Conservation (phyloP, 208 protist genomes). For the Angomonas ambiguus region DNA sequence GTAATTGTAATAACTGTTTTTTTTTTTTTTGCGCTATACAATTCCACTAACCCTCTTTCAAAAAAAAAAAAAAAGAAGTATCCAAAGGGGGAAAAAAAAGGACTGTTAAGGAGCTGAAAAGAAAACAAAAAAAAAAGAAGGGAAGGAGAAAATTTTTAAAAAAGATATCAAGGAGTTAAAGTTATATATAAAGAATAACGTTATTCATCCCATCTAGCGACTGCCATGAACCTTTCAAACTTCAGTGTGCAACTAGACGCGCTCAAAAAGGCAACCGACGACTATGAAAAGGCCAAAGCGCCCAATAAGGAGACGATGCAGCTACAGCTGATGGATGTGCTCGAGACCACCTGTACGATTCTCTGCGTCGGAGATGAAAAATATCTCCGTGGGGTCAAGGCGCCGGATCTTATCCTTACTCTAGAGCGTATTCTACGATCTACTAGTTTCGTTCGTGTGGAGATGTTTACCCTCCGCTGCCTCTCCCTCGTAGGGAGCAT, state of each 20-base stretch:
- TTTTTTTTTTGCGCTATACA: too few relatives aligned
- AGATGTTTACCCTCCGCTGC: conserved; percentile 31
- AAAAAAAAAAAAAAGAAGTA: conserved; percentile 8
- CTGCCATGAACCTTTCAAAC: not conserved
- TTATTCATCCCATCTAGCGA: conserved; percentile 5
- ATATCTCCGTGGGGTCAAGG: conserved; percentile 29
- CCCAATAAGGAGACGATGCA: not conserved
- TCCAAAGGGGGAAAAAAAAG: too few relatives aligned
- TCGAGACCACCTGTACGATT: conserved; percentile 30
- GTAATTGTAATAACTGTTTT: too few relatives aligned
- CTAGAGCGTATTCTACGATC: conserved; percentile 23
- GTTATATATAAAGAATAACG: not conserved
- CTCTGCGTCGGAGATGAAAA: conserved; percentile 41
- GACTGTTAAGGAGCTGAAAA: too few relatives aligned
- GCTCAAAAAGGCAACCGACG: not conserved
- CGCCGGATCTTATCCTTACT: conserved; percentile 18
- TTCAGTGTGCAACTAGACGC: not conserved
- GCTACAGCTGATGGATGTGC: conserved; percentile 11
- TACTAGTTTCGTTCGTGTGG: not conserved
- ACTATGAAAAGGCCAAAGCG: not conserved
- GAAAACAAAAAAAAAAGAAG: not conserved
- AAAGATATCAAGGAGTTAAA: conserved; percentile 8
- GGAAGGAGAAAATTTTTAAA: not conserved
- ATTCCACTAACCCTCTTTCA: too few relatives aligned
- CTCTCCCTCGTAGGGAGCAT: conserved; percentile 54